A percentile compares a stretch with the other conserved stretches of the same genome.
These are phyloP conservation scores for Babesia bovis DNA, from an alignment of 169 alveolate species.

Conservation along the genomic window DNA sequence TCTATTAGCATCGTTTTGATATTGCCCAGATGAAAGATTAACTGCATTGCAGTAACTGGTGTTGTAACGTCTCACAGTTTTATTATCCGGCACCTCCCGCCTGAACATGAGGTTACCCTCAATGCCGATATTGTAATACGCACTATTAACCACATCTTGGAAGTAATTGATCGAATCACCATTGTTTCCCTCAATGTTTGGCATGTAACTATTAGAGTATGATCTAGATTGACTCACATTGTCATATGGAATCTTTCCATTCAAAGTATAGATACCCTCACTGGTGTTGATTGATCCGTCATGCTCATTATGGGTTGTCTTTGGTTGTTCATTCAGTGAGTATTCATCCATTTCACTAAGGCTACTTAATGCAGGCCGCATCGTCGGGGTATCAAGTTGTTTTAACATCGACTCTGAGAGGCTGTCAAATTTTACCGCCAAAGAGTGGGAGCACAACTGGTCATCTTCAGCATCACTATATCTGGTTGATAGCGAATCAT, in stretches of 20 bases:
- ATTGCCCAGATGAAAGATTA: neutral
- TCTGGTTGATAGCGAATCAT: constrained; percentile 19
- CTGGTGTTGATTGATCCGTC: too few relatives aligned
- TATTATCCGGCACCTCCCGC: neutral
- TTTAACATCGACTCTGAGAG: constrained; percentile 57
- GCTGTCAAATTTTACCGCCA: constrained; percentile 30
- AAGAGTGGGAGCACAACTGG: neutral
- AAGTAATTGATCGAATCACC: neutral
- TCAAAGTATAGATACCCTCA: neutral
- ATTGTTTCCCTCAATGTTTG: neutral
- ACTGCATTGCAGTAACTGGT: neutral
- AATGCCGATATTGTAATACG: neutral
- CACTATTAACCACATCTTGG: neutral
- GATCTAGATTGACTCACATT: neutral
- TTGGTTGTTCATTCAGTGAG: too few relatives aligned
- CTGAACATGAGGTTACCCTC: neutral
- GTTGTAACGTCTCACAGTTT: neutral
- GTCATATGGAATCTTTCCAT: neutral
- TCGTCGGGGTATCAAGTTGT: constrained; percentile 62
- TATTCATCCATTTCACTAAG: neutral
- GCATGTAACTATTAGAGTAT: neutral
- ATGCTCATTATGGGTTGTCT: too few relatives aligned
- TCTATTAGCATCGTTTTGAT: too few relatives aligned
- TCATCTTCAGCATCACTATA: constrained; percentile 38
- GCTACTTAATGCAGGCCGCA: neutral